Evolutionary conservation across 2,329 filamentous ascomycete genomes (phyloP).

Genomic region (Dothistroma septosporum): DNA sequence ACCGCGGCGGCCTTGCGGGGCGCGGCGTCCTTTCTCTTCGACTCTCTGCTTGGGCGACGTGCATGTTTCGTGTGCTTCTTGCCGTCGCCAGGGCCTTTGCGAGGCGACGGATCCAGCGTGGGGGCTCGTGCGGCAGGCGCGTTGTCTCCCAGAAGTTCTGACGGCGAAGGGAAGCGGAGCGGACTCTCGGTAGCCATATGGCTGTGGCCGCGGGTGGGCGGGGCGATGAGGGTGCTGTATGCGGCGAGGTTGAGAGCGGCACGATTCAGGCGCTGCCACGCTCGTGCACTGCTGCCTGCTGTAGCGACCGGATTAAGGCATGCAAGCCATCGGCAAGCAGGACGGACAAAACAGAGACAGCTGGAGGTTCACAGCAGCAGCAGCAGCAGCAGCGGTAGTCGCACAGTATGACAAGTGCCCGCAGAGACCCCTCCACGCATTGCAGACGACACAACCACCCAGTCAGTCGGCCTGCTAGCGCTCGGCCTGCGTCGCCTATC

Average conservation of each 20-base stretch:
- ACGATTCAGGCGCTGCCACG: not conserved
- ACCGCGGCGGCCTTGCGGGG: slow-evolving; percentile 18
- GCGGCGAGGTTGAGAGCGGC: not conserved
- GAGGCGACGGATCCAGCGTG: slow-evolving; percentile 12
- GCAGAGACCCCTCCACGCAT: too few relatives aligned
- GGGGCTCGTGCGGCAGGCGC: slow-evolving; percentile 16
- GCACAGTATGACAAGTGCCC: not conserved
- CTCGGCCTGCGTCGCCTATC: too few relatives aligned
- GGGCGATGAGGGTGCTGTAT: not conserved
- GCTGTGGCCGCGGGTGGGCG: not conserved
- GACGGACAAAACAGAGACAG: not conserved
- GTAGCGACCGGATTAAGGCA: slow-evolving; percentile 1
- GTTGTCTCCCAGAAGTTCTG: slow-evolving; percentile 46
- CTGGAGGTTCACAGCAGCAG: not conserved
- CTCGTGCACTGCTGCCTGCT: not conserved
- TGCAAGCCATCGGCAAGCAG: not conserved
- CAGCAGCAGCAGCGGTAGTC: not conserved
- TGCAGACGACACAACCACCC: too few relatives aligned
- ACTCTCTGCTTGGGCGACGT: slow-evolving; percentile 25
- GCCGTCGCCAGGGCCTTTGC: slow-evolving; percentile 16
- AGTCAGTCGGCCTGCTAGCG: too few relatives aligned
- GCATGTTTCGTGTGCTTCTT: slow-evolving; percentile 32
- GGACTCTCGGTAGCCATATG: slow-evolving; percentile 49
- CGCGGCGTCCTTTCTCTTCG: slow-evolving; percentile 23
- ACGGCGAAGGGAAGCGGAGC: slow-evolving; percentile 56